Evolutionary conservation across 179 eudicot genomes (phyloP), one percentile per base, ranked within the genome.

Genomic region (Heliamphora pulchella): DNA sequence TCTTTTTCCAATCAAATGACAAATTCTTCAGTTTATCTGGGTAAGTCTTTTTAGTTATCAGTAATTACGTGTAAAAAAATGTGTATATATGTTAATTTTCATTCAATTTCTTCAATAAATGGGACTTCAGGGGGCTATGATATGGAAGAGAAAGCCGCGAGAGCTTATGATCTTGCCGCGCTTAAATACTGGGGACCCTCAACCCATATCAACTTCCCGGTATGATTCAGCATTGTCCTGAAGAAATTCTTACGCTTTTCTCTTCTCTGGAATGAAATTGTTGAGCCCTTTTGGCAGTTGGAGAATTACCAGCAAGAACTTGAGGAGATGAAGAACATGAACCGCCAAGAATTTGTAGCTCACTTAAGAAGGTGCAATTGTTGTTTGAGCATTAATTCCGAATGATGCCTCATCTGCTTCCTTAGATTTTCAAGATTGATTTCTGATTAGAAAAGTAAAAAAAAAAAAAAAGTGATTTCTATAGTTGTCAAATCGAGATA

Each of bases 301-400:
- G 94, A 90, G 78, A 87, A 87, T 46, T 90, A 90, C 88, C 86
- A 82, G 79, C 89, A 88, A 82, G 97, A 93, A 76, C 88, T 93
- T 41, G 93, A 89, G 59, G 91, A 90, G 59, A 93, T 91, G 97
- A 86, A 93, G 82, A 85, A 84, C 86, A 90, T 93, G 97, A 88
- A 59, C 61, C 83, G 93, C 82, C 97, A 91, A 80, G 95, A 93
- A 80, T 93, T 91, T 80, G 95, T 93, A 58, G 92, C 97, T 53
- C 88, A 87, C 83, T 72, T 93, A 15, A 89, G 97, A 86, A 91
- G 97, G 97, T 92, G 80, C n/a, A n/a, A n/a, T n/a, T n/a, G n/a
- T n/a, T n/a, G n/a, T n/a, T n/a, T n/a, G n/a, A n/a, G n/a, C n/a
- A n/a, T n/a, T n/a, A n/a, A n/a, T n/a, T n/a, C n/a, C n/a, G n/a